phyloP scores from a whole-genome alignment of 1,284 basidiomycete genomes.

The Ceratobasidium sp. region DNA sequence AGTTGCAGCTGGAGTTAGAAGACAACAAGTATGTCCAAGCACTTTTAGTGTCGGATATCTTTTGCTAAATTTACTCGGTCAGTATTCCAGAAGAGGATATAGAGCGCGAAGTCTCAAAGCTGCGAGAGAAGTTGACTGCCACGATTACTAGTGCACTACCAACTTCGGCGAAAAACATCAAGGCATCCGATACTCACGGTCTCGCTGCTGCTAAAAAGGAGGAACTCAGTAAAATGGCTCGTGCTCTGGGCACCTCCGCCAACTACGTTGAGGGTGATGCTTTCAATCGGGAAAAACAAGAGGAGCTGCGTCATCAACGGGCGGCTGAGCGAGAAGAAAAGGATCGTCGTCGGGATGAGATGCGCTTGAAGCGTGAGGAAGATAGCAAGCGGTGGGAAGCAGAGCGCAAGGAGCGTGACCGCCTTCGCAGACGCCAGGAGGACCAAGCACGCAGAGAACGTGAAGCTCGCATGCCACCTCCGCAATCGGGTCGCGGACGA shows the following conservation, averaged over 20 bases:
- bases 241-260: conserved; percentile 83
- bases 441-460: conserved; percentile 51
- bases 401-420: conserved; percentile 70
- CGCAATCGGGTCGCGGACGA: conserved; percentile 51
- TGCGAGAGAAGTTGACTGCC: conserved; percentile 78
- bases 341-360: conserved; percentile 74
- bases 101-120: conserved; percentile 78
- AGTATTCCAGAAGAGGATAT: conserved; percentile 86
- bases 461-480: conserved; percentile 58
- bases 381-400: conserved; percentile 68
- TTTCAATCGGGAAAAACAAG: conserved; percentile 90
- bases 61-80: conserved; percentile 32
- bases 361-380: conserved; percentile 66
- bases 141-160: conserved; percentile 65
- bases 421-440: conserved; percentile 68
- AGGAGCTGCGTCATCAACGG: conserved; percentile 73
- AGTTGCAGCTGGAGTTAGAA: conserved; percentile 89
- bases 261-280: conserved; percentile 91
- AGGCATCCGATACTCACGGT: conserved; percentile 85
- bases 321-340: conserved; percentile 76
- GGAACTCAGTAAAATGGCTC: conserved; percentile 85
- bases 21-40: conserved; percentile 79
- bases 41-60: background rate
- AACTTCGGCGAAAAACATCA: conserved; percentile 68
- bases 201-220: conserved; percentile 88